Base-by-base conservation (phyloP, 2,329 filamentous ascomycete species). In the Penicillium sp. region DNA sequence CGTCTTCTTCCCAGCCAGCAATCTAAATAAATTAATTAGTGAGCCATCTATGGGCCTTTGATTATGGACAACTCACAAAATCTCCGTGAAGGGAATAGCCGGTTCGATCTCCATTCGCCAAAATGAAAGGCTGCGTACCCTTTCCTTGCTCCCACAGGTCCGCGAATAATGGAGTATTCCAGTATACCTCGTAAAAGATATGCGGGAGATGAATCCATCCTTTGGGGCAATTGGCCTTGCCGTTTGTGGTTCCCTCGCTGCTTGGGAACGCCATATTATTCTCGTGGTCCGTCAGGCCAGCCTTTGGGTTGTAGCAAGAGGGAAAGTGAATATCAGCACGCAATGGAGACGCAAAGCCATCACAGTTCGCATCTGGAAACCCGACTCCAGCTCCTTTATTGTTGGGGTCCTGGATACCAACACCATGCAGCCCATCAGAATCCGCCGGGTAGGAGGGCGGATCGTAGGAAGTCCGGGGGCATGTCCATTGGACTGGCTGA, bases 361-460 rank as follows among this genome's bases (percentile, higher is more conserved):
- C 55, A n/a, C 52, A 61, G 44, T 60, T 64, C 18, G 49, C 49
- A n/a, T 57, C 36, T 8, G 58, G 60, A 34, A 57, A 61, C 3
- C 55, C 55, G 17, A 44, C 52, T 2, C 55, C 55, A 17, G 50
- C 49, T 9, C 53, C 55, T 10, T 37, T 18, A n/a, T 56, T 54
- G 12, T 46, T 53, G 10, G 55, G 55, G 26, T 56, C 53, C 26
- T 53, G 52, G 10, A 58, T 58, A 6, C 55, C 55, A 26, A 56
- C 55, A 7, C 55, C 55, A 24, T 53, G 49, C 17, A 58, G 41
- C 3, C 55, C 55, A 20, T 58, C 52, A 1, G 55, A 58, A 23
- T 47, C 37, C 18, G 21, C 12, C 3, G 55, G 55, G 24, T 56
- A 58, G 1, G 55, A 58, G 3, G 52, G 55, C 7, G 50, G 24